Conservation (phyloP, 768 basidiomycete species). For the Daedalea quercina region DNA sequence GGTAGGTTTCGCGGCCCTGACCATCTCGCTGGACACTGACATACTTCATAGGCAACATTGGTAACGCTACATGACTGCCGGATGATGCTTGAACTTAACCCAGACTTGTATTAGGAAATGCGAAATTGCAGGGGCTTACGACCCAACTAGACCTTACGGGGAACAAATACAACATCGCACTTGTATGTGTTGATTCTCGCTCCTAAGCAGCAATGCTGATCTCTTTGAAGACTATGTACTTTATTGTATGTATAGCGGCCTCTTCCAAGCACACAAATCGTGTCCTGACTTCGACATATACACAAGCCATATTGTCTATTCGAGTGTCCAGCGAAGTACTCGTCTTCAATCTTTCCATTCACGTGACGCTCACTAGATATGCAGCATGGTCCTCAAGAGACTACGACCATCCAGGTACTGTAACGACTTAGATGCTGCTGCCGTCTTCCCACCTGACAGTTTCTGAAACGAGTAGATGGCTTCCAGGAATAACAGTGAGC, state of each 20-base stretch:
- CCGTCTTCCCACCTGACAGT: not conserved
- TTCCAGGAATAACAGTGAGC: conserved; percentile 57
- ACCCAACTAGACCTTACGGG: conserved; percentile 50
- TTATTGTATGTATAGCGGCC: conserved; percentile 43
- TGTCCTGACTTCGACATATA: not conserved
- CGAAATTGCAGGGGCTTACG: conserved; percentile 38
- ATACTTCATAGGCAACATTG: conserved; percentile 11
- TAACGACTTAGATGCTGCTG: not conserved
- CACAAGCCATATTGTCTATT: conserved; percentile 51
- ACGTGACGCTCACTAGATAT: not conserved
- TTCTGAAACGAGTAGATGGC: conserved; percentile 35
- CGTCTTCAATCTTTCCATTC: not conserved
- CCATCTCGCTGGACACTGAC: not conserved
- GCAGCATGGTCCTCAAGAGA: conserved; percentile 46
- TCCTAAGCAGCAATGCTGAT: not conserved
- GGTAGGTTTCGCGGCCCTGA: not conserved
- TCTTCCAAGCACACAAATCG: not conserved
- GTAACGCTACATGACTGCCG: not conserved
- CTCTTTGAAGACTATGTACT: conserved; percentile 62
- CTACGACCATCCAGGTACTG: conserved; percentile 56
- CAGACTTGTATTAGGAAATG: conserved; percentile 14
- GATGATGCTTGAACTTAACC: not conserved
- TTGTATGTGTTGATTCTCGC: conserved; percentile 32
- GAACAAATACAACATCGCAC: conserved; percentile 58
- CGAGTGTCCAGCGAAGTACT: conserved; percentile 67